Base-by-base conservation (phyloP, 495 filamentous ascomycete genomes). In the Penicillium canariense region DNA sequence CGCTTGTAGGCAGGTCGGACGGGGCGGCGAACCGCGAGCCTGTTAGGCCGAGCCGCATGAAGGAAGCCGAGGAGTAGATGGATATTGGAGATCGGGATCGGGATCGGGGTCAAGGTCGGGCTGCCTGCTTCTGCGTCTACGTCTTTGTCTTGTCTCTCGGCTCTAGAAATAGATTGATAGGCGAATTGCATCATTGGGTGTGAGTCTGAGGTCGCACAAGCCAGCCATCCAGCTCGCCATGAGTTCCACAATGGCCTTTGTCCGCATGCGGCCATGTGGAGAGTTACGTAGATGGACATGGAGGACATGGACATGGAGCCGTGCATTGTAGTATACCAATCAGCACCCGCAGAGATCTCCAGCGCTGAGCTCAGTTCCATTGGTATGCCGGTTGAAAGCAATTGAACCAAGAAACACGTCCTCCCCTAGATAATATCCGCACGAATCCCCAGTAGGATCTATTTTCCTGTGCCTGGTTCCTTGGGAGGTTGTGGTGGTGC, bases 11-110 rank as follows among this genome's bases (percentile, higher is more conserved):
- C 9, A 75, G 69, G 47, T 23, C 54, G 12, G 64, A 66, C 15
- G 56, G 48, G 18, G 54, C 59, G 7, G 54, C 55, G 7, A 73
- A 74, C 32, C 68, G 67, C 28, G 49, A 62, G 47, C 69, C 69
- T 10, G 52, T 54, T 31, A 61, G 52, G 17, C 11, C 51, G 3
- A 43, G 20, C 25, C 35, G 47, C 18, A 42, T 40, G 46, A 65
- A 67, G 43, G 58, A 56, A 27, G 32, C 32, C 15, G 42, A 48
- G 40, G 34, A 27, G 11, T 10, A 14, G n/a, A 44, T 30, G 14
- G 8, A 18, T 23, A n/a, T 5, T 34, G 5, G 28, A 32, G 45
- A 48, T 32, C 11, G 28, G n/a, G n/a, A 47, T 30, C 26, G 28
- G n/a, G n/a, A 34, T 48, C 15, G 10, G 26, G 6, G 20, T 48